Evolutionary conservation across 2,329 filamentous ascomycete genomes (phyloP).

Genomic region (Lasiodiplodia gonubiensis): DNA sequence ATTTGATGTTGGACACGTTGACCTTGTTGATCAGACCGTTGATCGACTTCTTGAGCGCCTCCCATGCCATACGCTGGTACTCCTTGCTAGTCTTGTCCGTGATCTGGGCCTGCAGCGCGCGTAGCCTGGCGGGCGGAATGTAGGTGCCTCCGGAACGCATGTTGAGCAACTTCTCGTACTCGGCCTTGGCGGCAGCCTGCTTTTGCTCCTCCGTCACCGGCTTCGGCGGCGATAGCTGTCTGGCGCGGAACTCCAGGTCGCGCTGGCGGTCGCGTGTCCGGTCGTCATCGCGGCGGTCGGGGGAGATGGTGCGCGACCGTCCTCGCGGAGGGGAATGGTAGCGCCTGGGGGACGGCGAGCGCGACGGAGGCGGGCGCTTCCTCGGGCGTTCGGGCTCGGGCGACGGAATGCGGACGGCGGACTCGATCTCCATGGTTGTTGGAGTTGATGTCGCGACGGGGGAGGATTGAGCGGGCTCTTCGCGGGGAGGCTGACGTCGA

Average conservation of each 20-base stretch:
- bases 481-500: background rate
- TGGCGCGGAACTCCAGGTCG: slow-evolving; percentile 50
- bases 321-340: slow-evolving; percentile 53
- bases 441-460: background rate
- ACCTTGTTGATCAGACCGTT: slow-evolving; percentile 99
- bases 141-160: slow-evolving; percentile 97
- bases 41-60: slow-evolving; percentile 97
- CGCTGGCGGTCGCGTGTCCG: slow-evolving; percentile 54
- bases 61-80: slow-evolving; percentile 99
- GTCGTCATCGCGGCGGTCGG: slow-evolving; percentile 50
- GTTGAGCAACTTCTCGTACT: slow-evolving; percentile 89
- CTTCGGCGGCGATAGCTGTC: slow-evolving; percentile 56
- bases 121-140: slow-evolving; percentile 87
- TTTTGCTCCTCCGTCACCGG: slow-evolving; percentile 78
- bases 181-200: slow-evolving; percentile 84
- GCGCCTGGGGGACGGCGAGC: slow-evolving; percentile 59
- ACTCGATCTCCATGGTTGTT: slow-evolving; percentile 47
- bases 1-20: slow-evolving; percentile 97
- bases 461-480: background rate
- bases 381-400: slow-evolving; percentile 58
- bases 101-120: slow-evolving; percentile 93
- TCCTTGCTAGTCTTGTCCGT: slow-evolving; percentile 96
- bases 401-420: slow-evolving; percentile 65
- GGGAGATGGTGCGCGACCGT: slow-evolving; percentile 25
- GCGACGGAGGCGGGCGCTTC: slow-evolving; percentile 61